Conservation (phyloP, 1,284 basidiomycete genomes). For the Tilletia walkeri region DNA sequence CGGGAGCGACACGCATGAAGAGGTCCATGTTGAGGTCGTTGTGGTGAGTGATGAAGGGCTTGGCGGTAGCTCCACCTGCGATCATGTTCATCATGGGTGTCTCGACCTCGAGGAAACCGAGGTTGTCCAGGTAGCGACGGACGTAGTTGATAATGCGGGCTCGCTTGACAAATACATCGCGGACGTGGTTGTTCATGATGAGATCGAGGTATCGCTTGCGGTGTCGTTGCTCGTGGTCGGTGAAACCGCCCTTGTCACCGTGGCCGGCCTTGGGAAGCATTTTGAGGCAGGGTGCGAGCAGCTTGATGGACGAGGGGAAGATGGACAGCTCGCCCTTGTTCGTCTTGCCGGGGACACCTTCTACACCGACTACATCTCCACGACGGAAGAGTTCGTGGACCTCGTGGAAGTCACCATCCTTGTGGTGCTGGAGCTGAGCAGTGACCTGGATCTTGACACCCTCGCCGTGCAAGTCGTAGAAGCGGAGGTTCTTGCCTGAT, state of each 20-base stretch:
- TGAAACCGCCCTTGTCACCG: slow-evolving; percentile 61
- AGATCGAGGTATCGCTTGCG: slow-evolving; percentile 98
- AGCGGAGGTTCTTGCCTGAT: slow-evolving; percentile 79
- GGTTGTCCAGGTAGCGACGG: slow-evolving; percentile 82
- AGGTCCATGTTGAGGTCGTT: slow-evolving; percentile 96
- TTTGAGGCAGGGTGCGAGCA: slow-evolving; percentile 93
- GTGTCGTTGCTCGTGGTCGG: slow-evolving; percentile 92
- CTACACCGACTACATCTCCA: slow-evolving; percentile 92
- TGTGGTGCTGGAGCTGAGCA: slow-evolving; percentile 75
- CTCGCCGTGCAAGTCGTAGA: slow-evolving; percentile 93
- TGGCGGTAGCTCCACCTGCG: slow-evolving; percentile 95
- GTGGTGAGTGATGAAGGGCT: slow-evolving; percentile 98
- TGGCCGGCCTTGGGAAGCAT: slow-evolving; percentile 67
- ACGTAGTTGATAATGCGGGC: slow-evolving; percentile 61
- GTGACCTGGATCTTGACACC: slow-evolving; percentile 93
- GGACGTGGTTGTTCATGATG: slow-evolving; percentile 87
- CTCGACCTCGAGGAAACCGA: slow-evolving; percentile 98
- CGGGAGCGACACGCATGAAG: slow-evolving; percentile 96
- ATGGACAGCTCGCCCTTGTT: slow-evolving; percentile 96
- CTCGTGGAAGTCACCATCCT: slow-evolving; percentile 64
- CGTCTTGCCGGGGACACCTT: slow-evolving; percentile 83
- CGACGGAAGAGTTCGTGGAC: slow-evolving; percentile 85
- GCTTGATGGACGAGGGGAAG: slow-evolving; percentile 74
- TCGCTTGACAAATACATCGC: slow-evolving; percentile 87
- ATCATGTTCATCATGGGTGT: slow-evolving; percentile 98